Conservation (phyloP, 225 moss, liverwort and hornwort genomes). For the Pseudisothecium myosuroides region DNA sequence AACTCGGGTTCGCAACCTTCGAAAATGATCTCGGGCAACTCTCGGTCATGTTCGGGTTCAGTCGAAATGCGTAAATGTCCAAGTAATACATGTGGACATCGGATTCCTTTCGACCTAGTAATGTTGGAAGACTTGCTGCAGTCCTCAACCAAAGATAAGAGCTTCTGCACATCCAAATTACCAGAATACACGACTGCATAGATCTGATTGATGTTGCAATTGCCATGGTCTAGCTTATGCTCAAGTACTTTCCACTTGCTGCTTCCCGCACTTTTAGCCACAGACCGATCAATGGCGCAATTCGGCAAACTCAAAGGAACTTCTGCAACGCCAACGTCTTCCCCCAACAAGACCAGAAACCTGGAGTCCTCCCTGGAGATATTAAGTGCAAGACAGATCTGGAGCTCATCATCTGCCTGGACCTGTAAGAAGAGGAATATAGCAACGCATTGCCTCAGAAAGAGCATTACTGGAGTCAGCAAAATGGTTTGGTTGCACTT, state of each 20-base stretch:
- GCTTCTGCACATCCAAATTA: background rate
- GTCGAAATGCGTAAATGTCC: constrained; percentile 60
- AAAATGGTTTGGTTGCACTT: background rate
- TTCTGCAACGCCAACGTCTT: background rate
- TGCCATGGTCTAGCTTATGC: constrained; percentile 2
- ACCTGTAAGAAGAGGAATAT: constrained; percentile 8
- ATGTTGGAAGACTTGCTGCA: background rate
- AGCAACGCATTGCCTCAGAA: background rate
- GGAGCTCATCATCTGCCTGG: constrained; percentile 3
- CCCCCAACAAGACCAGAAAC: constrained; percentile 15
- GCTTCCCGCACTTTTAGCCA: background rate
- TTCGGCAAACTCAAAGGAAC: background rate
- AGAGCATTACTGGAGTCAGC: background rate
- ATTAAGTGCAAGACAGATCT: constrained; percentile 17
- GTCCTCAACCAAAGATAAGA: background rate
- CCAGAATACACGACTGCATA: constrained; percentile 3
- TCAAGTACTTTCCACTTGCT: constrained; percentile 13
- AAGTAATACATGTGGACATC: background rate
- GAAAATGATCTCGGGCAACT: constrained; percentile 3
- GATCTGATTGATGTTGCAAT: constrained; percentile 4
- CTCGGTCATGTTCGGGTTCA: constrained; percentile 20
- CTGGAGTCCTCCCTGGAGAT: constrained; percentile 7
- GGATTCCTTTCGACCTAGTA: background rate
- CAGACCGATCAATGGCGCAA: background rate
- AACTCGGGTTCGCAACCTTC: constrained; percentile 29